Evolutionary conservation across 1,284 basidiomycete genomes (phyloP), one percentile per base, ranked within the genome.

Genomic region (Apiotrichum laibachii): DNA sequence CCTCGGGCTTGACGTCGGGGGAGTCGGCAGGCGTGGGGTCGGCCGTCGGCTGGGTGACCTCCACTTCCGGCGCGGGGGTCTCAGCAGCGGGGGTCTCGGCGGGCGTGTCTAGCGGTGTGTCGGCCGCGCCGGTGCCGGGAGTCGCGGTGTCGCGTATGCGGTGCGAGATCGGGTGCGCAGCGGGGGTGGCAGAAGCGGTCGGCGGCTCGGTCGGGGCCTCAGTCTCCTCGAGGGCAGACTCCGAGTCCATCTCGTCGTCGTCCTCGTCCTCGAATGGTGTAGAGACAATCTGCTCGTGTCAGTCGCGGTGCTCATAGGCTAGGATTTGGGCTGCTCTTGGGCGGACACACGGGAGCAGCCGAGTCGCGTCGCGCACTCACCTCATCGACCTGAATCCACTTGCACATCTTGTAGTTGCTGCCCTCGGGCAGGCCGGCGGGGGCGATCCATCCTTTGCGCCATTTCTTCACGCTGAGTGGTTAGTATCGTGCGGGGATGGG

Each of bases 381-480:
- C 50, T 51, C 50, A 22, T 42, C 50, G 21, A 33, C 40, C 39
- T 42, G 50, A 22, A 62, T 56, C 63, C 63, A 65, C 44, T 62
- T 61, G 60, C 59, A 65, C 21, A 65, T 60, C 56, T 69, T 71
- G 59, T 67, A 72, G 13, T 65, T 67, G 61, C 64, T 69, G 21
- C 68, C 71, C 15, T 70, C 67, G 33, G 68, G 67, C 15, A 71
- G 51, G 6, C 69, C 68, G n/a, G 60, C 59, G 12, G 71, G 71
- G 7, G 66, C 51, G 7, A 64, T 59, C 71, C 71, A 72, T 63
- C 67, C 67, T 45, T 63, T 65, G 26, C 67, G 66, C 69, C 69
- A 72, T 50, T 66, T 69, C 57, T 71, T 68, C 12, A 69, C 71
- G 1, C 70, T 72, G 51, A 19, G 26, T 18, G 12, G 53, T 52